Conservation (phyloP, 208 protist species). For the Zelonia costaricensis region DNA sequence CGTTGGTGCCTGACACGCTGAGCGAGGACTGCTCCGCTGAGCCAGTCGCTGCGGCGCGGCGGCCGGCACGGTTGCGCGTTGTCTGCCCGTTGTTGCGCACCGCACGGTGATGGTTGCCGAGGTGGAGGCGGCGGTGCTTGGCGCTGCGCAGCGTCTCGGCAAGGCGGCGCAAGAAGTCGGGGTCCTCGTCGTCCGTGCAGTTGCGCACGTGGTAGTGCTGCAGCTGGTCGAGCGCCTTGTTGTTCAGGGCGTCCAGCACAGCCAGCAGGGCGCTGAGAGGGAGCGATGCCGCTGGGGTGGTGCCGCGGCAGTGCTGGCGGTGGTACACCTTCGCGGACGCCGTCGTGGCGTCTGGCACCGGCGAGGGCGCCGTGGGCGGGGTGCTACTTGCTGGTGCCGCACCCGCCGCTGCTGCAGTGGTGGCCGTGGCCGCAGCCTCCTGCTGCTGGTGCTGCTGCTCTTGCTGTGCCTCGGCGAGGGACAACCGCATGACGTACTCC, state of each 20-base stretch:
- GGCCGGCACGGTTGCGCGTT: conserved; percentile 35
- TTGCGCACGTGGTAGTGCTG: conserved; percentile 36
- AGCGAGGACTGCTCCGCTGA: background rate
- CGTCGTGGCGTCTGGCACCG: background rate
- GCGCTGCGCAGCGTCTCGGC: conserved; percentile 65
- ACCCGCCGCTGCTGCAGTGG: no score
- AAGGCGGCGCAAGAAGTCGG: conserved; percentile 46
- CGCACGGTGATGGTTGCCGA: conserved; percentile 63
- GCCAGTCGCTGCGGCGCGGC: background rate
- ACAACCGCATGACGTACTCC: conserved; percentile 39
- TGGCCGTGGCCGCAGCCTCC: no score
- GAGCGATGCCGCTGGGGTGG: conserved; percentile 9
- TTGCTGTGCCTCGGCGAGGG: conserved; percentile 21
- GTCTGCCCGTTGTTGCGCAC: conserved; percentile 71
- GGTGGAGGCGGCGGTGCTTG: conserved; percentile 57
- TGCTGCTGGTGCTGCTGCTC: conserved; percentile 1
- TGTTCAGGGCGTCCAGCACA: conserved; percentile 65
- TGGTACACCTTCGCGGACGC: background rate
- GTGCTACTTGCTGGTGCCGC: no score
- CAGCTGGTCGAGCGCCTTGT: conserved; percentile 44
- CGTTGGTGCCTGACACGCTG: conserved; percentile 5
- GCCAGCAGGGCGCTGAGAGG: conserved; percentile 60
- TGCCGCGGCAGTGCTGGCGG: conserved; percentile 18
- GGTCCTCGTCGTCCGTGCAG: conserved; percentile 47
- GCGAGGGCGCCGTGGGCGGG: background rate